Evolutionary conservation across 2,329 filamentous ascomycete genomes (phyloP), one percentile per base, ranked within the genome.

Genomic region (Penicillium sp.): DNA sequence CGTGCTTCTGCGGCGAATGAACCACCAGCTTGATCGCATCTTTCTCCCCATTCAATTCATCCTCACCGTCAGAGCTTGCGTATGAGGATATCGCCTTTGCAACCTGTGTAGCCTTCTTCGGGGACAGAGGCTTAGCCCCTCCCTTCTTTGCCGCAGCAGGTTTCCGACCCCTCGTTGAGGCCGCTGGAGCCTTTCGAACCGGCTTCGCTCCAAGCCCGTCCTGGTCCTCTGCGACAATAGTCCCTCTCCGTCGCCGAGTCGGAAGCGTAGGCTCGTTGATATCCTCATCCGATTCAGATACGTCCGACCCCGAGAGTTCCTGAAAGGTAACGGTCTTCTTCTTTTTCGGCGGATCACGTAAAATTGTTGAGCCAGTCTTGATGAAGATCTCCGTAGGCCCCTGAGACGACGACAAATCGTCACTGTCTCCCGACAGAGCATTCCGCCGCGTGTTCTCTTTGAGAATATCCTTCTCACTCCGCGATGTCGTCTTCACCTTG

Each of bases 101-200:
- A 44, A 83, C 70, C 64, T 83, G 81, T 7, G 76, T 81, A 31
- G 77, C 74, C 66, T 83, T 83, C 72, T 83, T 83, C 1, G 81
- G 81, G 13, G 81, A 83, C 30, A 83, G 69, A 19, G 79, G 79
- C 60, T 80, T 72, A 9, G 68, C 50, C 9, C 65, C 63, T 29
- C 64, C 65, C 41, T 73, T 74, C 61, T 73, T 74, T n/a, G 70
- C 62, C 58, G 74, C 68, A 4, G 76, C 71, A 26, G 74, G 72
- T 65, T 70, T 75, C 13, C 73, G 71, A n/a, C 71, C 75, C 35
- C 70, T 70, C 5, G 64, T 67, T 26, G 69, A 55, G 2, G 70
- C 70, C 9, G 71, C 66, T 8, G 73, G 67, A 58, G 76, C 66
- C 60, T 79, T 82, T n/a, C 81, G 79, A 55, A 82, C 75, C 1